phyloP scores from a whole-genome alignment of 345 rosid genomes.

The Balakata baccata region DNA sequence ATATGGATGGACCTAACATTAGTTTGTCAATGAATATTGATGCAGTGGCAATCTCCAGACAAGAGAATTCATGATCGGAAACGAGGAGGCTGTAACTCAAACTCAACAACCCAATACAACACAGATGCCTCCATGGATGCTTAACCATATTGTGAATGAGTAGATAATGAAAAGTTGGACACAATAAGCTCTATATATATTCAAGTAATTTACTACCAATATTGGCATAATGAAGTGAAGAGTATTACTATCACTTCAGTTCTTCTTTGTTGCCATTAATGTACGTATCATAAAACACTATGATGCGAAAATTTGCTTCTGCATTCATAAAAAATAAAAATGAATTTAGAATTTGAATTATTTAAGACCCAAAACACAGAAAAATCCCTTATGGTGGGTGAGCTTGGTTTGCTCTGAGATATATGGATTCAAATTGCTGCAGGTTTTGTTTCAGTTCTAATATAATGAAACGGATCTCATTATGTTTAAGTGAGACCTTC shows the following conservation, averaged over 20 bases:
- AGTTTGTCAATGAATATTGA: not conserved
- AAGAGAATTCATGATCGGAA: conserved; percentile 12
- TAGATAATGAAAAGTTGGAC: conserved; percentile 5
- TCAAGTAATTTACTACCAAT: too few species aligned
- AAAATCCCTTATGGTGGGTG: too few species aligned
- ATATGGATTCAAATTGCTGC: not conserved
- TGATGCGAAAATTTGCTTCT: not conserved
- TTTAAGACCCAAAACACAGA: too few species aligned
- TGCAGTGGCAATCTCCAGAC: conserved; percentile 33
- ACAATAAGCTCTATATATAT: too few species aligned
- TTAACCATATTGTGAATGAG: conserved; percentile 27
- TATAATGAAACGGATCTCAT: too few species aligned
- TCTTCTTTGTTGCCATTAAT: not conserved
- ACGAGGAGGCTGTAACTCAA: conserved; percentile 25
- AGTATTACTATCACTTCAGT: not conserved
- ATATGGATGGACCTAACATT: not conserved
- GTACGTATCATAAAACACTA: not conserved
- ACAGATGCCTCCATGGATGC: conserved; percentile 51
- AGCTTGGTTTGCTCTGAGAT: too few species aligned
- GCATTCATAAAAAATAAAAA: not conserved
- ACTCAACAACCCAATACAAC: conserved; percentile 15
- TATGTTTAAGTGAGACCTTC: too few species aligned
- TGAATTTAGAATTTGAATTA: not conserved
- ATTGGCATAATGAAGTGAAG: not conserved
- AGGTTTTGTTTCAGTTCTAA: too few species aligned